Percentiles rank a stretch among this genome's conserved stretches.
Evolutionary conservation across 1,284 basidiomycete genomes (phyloP).

Genomic region (Papiliotrema terrestris): DNA sequence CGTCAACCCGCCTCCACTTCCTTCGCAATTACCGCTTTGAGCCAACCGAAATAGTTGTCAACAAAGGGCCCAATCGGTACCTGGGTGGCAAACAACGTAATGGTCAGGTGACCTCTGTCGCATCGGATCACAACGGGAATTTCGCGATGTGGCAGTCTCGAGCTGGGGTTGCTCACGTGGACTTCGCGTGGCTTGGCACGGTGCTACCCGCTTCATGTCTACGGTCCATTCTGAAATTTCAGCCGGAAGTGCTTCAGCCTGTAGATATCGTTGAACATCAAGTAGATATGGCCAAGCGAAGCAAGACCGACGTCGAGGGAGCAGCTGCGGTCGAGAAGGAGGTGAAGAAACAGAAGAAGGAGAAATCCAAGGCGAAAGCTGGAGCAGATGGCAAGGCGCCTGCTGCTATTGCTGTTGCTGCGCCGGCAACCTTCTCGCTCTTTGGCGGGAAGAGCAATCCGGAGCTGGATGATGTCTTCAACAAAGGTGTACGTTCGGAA

Average conservation of each 20-base stretch:
- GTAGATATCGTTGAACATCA: background rate
- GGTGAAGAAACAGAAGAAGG: slow-evolving; percentile 25
- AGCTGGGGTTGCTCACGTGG: no score
- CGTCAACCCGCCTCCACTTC: no score
- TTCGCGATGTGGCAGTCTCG: no score
- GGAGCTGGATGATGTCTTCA: slow-evolving; percentile 49
- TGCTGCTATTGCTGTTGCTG: background rate
- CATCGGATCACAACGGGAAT: no score
- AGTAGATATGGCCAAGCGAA: slow-evolving; percentile 15
- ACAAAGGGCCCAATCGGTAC: no score
- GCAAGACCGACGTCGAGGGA: slow-evolving; percentile 8
- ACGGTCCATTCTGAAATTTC: background rate
- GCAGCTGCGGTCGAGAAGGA: slow-evolving; percentile 1
- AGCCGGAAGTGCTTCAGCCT: background rate
- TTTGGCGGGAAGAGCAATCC: slow-evolving; percentile 33
- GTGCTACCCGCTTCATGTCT: background rate
- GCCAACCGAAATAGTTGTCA: no score
- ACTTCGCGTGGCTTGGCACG: no score
- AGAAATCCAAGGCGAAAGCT: slow-evolving; percentile 20
- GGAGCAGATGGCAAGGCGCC: slow-evolving; percentile 5
- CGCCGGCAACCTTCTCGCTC: slow-evolving; percentile 19
- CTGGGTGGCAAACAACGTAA: no score
- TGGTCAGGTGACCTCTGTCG: no score
- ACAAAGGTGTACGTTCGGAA: slow-evolving; percentile 44
- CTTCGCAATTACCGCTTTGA: no score